Evolutionary conservation across 2,329 filamentous ascomycete species (phyloP).

Genomic region (Ophiocordyceps sinensis): DNA sequence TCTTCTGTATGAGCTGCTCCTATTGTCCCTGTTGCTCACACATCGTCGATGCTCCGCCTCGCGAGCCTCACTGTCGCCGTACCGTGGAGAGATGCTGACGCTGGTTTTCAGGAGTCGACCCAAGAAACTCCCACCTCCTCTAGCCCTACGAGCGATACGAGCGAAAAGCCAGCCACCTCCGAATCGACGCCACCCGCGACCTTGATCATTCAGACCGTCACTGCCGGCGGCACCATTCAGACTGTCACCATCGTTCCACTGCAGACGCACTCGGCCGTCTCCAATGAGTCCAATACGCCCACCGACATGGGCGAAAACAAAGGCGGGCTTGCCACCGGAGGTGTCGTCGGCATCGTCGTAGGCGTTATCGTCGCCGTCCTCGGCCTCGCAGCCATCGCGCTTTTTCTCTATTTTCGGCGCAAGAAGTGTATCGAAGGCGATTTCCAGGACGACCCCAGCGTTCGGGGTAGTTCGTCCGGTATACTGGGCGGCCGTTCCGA

Average conservation of each 20-base stretch:
- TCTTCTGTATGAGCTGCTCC: constrained; percentile 22
- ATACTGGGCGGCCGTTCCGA: constrained; percentile 29
- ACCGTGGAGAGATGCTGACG: neutral
- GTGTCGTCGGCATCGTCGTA: constrained; percentile 36
- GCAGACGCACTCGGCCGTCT: constrained; percentile 19
- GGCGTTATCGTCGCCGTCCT: constrained; percentile 32
- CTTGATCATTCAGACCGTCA: constrained; percentile 36
- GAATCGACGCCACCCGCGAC: constrained; percentile 2
- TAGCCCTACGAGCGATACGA: constrained; percentile 1
- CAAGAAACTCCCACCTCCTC: neutral
- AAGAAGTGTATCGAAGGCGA: constrained; percentile 28
- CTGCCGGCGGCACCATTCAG: constrained; percentile 34
- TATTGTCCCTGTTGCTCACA: neutral
- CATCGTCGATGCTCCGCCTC: neutral
- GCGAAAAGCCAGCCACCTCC: neutral
- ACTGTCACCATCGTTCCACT: constrained; percentile 34
- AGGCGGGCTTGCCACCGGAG: constrained; percentile 26
- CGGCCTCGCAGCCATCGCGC: constrained; percentile 17
- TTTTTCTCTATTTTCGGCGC: constrained; percentile 30
- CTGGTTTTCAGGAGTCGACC: neutral
- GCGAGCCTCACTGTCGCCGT: neutral
- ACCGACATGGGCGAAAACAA: constrained; percentile 4
- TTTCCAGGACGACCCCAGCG: constrained; percentile 28
- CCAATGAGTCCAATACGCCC: neutral
- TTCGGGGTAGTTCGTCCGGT: constrained; percentile 35